Evolutionary conservation across 805 yeast species (phyloP), one percentile per base, ranked within the genome.

Genomic region (Brettanomyces sp.): DNA sequence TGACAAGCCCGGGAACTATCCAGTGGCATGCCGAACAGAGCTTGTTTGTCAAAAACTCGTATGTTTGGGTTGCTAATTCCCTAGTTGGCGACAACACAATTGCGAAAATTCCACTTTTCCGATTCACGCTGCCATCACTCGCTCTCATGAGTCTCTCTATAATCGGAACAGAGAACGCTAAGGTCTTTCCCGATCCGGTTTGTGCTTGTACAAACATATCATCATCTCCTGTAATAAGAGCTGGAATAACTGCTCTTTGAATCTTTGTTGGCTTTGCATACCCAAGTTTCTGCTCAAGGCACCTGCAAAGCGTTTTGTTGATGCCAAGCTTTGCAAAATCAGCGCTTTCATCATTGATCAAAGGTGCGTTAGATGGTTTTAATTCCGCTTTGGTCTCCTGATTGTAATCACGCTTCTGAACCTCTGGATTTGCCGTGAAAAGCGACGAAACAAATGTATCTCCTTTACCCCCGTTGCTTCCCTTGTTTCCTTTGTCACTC

Each of bases 121-220:
- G 74, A 38, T 62, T 62, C 45, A 77, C 60, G 7, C 65, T 66
- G 35, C 67, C 59, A 55, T 78, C 77, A 28, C 70, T 64, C 77
- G 88, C 77, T 18, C 42, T 28, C 36, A 52, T 41, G 39, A 93
- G 69, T 48, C 79, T 74, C 52, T 85, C 80, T 51, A 91, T 63
- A 21, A 95, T 81, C 1, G 99, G 99, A 36, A 95, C 66, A 3
- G 83, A 68, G 60, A 85, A 95, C 0, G 98, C 82, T 46, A 93
- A 65, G 0, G 99, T 93, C 64, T 93, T 93, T 64, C 99, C 99
- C 0, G 98, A 90, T 45, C 99, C 99, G 0, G 99, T 93, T 65
- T 95, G 97, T 0, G 99, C 96, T 59, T 89, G 95, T 41, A 93
- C 85, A 53, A 93, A 85, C 46, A 89, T 67, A 64, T 93, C 99